Percentiles rank a stretch among this genome's conserved stretches.
These are phyloP conservation scores for Tuctoria greenei DNA, from an alignment of 176 grass and related monocot species.

Conservation along the genomic window DNA sequence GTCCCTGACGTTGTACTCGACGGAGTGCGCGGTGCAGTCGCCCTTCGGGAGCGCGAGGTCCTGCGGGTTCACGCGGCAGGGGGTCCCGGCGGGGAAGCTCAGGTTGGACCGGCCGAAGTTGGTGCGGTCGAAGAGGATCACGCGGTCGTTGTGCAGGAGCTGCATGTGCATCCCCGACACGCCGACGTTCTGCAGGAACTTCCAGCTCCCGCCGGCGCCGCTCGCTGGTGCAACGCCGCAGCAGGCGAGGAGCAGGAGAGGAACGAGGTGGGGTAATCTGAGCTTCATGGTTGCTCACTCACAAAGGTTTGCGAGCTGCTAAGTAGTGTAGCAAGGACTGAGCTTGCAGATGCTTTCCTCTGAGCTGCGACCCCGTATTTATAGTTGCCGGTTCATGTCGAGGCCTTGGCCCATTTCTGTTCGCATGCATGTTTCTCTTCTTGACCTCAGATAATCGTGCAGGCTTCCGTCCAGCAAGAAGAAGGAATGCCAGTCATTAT, in stretches of 20 bases:
- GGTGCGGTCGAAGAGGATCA: slow-evolving; percentile 75
- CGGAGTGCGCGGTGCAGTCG: slow-evolving; percentile 79
- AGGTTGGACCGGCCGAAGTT: slow-evolving; percentile 65
- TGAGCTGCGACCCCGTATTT: not conserved
- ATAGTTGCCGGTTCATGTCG: not conserved
- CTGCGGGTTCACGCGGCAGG: slow-evolving; percentile 51
- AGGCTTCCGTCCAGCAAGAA: not conserved
- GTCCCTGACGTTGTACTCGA: slow-evolving; percentile 51
- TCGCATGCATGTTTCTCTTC: not conserved
- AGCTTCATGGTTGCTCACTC: slow-evolving; percentile 19
- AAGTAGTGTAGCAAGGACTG: not conserved
- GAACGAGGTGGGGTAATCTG: not conserved
- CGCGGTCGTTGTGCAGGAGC: slow-evolving; percentile 73
- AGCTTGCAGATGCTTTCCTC: not conserved
- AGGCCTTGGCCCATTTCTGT: not conserved
- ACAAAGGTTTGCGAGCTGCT: not conserved
- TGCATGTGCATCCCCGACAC: slow-evolving; percentile 95
- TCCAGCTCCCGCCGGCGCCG: slow-evolving; percentile 54
- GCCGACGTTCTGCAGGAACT: slow-evolving; percentile 64
- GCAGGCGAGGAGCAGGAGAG: slow-evolving; percentile 7
- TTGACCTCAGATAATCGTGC: not conserved
- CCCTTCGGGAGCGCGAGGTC: slow-evolving; percentile 27
- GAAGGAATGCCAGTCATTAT: not conserved
- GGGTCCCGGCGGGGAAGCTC: slow-evolving; percentile 40
- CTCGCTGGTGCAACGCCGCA: slow-evolving; percentile 6